Evolutionary conservation across 257 asterid species (phyloP), one percentile per base, ranked within the genome.

Genomic region (Capsicum baccatum): DNA sequence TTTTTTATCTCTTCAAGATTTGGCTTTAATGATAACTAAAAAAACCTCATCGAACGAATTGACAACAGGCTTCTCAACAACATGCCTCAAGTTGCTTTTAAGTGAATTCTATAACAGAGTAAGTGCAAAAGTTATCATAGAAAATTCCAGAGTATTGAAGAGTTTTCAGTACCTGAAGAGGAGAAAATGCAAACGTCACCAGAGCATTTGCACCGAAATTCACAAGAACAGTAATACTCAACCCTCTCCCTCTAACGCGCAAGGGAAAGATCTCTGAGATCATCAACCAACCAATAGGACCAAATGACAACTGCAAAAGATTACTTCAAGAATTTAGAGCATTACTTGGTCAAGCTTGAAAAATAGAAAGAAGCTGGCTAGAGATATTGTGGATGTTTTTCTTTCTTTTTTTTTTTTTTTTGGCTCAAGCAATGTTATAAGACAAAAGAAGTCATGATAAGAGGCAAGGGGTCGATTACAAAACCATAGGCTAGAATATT

Each of bases 271-370:
- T 81, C 91, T 97, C 98, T 2, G 98, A 95, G 79, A 97, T 97
- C 97, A 97, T 91, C 91, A 97, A 86, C 99, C 99, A 97, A 84
- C 99, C 99, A 84, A 97, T 94, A 16, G 99, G 99, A 83, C 99
- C 99, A 84, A 94, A 97, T 17, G 99, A 97, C 82, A 97, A 82
- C 98, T 97, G 95, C 90, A 88, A 80, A 67, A 85, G 59, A 78
- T 52, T 67, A 83, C 57, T 33, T 68, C 84, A 81, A n/a, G 47
- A 81, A 16, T 44, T 63, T 12, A 60, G 82, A 78, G 48, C 26
- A 76, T 7, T 52, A 14, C 63, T 52, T 76, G 50, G 15, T 54
- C 82, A 52, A 78, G 64, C 81, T 52, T 68, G 21, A 33, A 54
- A 78, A 54, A 78, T 1, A 26, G 26, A 54, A 76, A 78, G 50